Base-by-base conservation (phyloP, 352 stramenopile species). In the Peronospora farinosa region DNA sequence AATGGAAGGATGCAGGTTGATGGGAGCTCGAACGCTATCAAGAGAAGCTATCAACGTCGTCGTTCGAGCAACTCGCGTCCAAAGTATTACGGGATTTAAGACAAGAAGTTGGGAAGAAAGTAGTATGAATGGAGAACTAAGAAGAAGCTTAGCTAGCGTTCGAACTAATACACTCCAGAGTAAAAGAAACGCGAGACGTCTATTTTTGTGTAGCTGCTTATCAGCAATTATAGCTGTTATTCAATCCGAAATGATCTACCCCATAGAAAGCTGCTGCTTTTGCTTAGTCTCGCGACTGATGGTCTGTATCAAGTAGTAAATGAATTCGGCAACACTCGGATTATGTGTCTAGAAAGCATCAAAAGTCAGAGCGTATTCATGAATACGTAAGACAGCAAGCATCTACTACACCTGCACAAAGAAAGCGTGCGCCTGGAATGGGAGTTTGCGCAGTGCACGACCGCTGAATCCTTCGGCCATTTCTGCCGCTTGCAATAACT, bases 381-480 rank as follows among this genome's bases (percentile, higher is more conserved):
- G 3, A 37, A 37, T 32, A 4, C 19, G 12, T 7, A 8, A 54
- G 13, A 37, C 2, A 44, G 16, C n/a, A 32, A 60, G 5, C n/a
- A 6, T 1, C 19, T 21, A 21, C 27, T 8, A 21, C 63, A 88
- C 74, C 69, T 82, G 71, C 11, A 75, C 65, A 48, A 85, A 92
- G 39, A 81, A 76, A 2, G 81, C 71, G 44, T 90, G 70, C 0
- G 83, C 74, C 40, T 93, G 81, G 42, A 95, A 95, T 0, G 85
- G 85, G 10, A 95, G 67, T 32, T 95, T 95, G 11, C 85, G 79
- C 27, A 95, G 49, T 12, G 72, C 69, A 25, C 85, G 67, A 4
- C 85, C 85, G 30, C 79, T 92, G 15, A 94, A 78, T 0, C 75
- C 82, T 13, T 89, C 63, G 9, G 74, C 55, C 35, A 63, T 58